Evolutionary conservation across 2,329 filamentous ascomycete genomes (phyloP).

Genomic region (Diplodia mutila): DNA sequence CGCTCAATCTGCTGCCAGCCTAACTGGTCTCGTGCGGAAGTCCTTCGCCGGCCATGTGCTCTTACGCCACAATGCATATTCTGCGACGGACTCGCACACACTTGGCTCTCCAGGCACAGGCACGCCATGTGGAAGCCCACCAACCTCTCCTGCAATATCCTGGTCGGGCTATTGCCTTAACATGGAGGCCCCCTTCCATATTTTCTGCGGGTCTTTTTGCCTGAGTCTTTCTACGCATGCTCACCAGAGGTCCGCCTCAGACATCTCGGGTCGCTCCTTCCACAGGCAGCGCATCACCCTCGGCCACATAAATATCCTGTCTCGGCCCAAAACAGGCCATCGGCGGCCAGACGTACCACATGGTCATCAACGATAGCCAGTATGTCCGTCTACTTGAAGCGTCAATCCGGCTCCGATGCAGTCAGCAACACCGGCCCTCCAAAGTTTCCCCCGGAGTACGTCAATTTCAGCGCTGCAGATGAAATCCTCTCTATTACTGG

Average conservation of each 20-base stretch:
- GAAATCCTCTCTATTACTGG: conserved; percentile 49
- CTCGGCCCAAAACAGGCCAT: background rate
- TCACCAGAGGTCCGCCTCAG: background rate
- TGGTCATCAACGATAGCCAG: background rate
- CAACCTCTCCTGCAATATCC: conserved; percentile 14
- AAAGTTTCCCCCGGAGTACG: conserved; percentile 36
- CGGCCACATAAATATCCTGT: background rate
- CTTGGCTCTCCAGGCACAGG: conserved; percentile 15
- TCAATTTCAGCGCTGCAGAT: conserved; percentile 42
- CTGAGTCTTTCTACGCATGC: background rate
- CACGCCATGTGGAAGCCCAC: conserved; percentile 8
- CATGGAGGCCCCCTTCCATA: conserved; percentile 7
- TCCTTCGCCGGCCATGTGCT: conserved; percentile 9
- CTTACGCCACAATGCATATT: background rate
- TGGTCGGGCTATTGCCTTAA: background rate
- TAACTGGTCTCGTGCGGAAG: background rate
- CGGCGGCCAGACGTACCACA: background rate
- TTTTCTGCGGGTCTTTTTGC: background rate
- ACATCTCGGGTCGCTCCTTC: background rate
- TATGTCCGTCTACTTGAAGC: conserved; percentile 19
- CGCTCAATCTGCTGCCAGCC: background rate
- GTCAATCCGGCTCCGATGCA: conserved; percentile 1
- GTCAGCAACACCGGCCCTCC: conserved; percentile 1
- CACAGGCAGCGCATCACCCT: background rate
- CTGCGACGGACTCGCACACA: background rate